Evolutionary conservation across 768 basidiomycete genomes (phyloP), one percentile per base, ranked within the genome.

Genomic region (Gymnopilus junonius): DNA sequence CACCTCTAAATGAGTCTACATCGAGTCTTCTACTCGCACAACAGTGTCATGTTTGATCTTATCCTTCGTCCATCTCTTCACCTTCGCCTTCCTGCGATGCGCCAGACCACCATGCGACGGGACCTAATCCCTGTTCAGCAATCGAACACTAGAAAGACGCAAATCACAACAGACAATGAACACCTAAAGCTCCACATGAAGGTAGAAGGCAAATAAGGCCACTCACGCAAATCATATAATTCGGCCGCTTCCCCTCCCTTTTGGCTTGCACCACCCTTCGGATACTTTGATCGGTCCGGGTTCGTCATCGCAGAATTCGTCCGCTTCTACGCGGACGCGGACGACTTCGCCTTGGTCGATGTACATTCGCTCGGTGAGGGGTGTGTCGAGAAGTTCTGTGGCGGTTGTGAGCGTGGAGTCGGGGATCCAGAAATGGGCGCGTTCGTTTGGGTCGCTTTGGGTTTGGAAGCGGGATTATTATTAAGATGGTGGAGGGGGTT

Each of bases 301-400:
- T 63, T 94, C 93, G 66, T 92, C 91, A 66, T 95, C 93, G 66
- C 85, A 90, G 66, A 94, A 94, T 68, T 93, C 91, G 68, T 93
- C 93, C 3, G 82, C 80, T 69, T 94, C 92, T 4, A 94, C 87
- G 4, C 92, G 88, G 1, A 92, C 85, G 27, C 93, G 90, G 2
- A 94, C 76, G 21, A 90, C 81, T 67, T 93, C 92, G 40, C 87
- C 85, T 59, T 85, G 81, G 73, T 93, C 92, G 63, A 94, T 88
- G 73, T 93, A 95, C 87, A 93, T 91, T 5, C 92, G 84, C 29
- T 87, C 86, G 5, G 82, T 60, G 0, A 84, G 75, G 0, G 88
- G 80, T 0, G 89, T 88, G 70, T 93, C 90, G 42, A 94, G 85
- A 21, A 94, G 82, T 45, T 89, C 87, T 62, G 85, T 83, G 3